Conservation (phyloP, 352 stramenopile genomes). For the Pythium biforme region DNA sequence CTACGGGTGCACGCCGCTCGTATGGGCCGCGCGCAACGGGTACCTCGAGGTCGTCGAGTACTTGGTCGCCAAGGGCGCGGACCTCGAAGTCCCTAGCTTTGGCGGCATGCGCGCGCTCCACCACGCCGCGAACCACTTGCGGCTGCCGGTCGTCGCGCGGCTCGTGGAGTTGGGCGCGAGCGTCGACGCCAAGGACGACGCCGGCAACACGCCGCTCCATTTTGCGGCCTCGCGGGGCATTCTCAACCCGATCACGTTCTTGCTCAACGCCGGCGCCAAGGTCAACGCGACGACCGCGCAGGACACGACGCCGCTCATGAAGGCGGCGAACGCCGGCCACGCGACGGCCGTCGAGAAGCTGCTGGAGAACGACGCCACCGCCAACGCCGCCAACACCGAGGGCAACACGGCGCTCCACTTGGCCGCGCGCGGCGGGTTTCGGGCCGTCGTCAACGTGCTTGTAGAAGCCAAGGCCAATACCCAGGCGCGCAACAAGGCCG, state of each 20-base stretch:
- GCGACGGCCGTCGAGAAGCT: conserved; percentile 84
- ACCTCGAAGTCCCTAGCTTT: conserved; percentile 73
- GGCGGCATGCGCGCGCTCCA: conserved; percentile 80
- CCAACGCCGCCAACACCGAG: conserved; percentile 60
- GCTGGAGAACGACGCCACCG: conserved; percentile 75
- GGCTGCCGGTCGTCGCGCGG: conserved; percentile 50
- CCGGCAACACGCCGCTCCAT: conserved; percentile 83
- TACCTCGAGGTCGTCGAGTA: conserved; percentile 83
- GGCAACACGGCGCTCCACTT: conserved; percentile 86
- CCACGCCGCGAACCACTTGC: conserved; percentile 83
- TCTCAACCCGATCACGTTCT: conserved; percentile 76
- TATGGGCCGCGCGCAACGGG: conserved; percentile 84
- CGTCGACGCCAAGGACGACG: conserved; percentile 81
- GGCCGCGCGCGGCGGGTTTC: conserved; percentile 77
- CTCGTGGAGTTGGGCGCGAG: conserved; percentile 77
- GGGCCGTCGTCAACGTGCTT: conserved; percentile 63
- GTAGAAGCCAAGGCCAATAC: conserved; percentile 53
- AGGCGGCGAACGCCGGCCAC: conserved; percentile 81
- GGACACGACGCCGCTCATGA: conserved; percentile 86
- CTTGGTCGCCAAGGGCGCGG: conserved; percentile 57
- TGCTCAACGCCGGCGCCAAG: conserved; percentile 79
- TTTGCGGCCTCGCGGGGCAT: conserved; percentile 81
- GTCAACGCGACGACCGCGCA: conserved; percentile 69
- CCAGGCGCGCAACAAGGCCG: conserved; percentile 66
- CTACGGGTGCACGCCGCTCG: conserved; percentile 75